Evolutionary conservation across 495 filamentous ascomycete genomes (phyloP), one percentile per base, ranked within the genome.

Genomic region (Neurospora africana): DNA sequence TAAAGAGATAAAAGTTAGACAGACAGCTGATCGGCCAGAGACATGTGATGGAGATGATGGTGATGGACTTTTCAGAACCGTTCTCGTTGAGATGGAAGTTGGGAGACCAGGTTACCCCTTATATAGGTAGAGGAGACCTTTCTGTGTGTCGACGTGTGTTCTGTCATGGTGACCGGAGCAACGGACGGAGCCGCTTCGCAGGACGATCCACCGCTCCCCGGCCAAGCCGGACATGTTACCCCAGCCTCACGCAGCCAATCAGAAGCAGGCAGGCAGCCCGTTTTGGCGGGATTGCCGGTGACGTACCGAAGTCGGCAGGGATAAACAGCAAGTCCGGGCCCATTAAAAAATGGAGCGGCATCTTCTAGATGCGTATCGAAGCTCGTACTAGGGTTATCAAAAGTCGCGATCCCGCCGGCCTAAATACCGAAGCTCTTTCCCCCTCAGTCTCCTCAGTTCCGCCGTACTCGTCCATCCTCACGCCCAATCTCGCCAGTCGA

Each of bases 281-380:
- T 47, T 30, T 15, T 2, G 38, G n/a, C 10, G n/a, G 13, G 65
- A 35, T 69, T 47, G 40, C 71, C 41, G 39, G 21, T 41, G 27
- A 41, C 39, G 58, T 30, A 21, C n/a, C 37, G 39, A 23, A 23
- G n/a, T 74, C 73, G 75, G 73, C 43, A 40, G 73, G 74, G 76
- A 73, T 75, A 71, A 73, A 71, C 65, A 44, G 15, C 70, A n/a
- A 19, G 44, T 73, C 73, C 69, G 68, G 69, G 58, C 69, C 76
- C 73, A 73, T 41, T 72, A 72, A 78, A 79, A 79, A 76, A 73
- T 75, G 71, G 76, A 73, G 58, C 44, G 43, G 43, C 75, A 72
- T 69, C 73, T 78, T 79, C 78, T 79, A 79, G 78, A 79, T 74
- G 77, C 38, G 65, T 70, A 72, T 77, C 13, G 78, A 78, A 79